phyloP scores from a whole-genome alignment of 768 basidiomycete genomes.

The Tulasnella sp. region DNA sequence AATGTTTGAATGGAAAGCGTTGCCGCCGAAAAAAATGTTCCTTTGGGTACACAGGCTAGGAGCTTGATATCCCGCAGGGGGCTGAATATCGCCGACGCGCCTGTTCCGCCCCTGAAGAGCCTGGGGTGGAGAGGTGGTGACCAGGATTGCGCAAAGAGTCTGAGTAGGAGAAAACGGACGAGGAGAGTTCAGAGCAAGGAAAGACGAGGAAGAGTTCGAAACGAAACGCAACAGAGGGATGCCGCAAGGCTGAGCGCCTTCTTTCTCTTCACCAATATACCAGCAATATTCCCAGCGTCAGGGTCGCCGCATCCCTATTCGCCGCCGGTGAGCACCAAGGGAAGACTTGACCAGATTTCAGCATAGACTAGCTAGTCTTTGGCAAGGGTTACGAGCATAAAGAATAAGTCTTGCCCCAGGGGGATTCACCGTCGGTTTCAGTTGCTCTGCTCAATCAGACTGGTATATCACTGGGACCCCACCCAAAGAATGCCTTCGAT shows the following conservation, averaged over 20 bases:
- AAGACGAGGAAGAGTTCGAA: not conserved
- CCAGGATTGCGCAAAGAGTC: not conserved
- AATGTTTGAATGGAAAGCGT: not conserved
- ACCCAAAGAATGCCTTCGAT: no score
- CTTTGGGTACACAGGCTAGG: not conserved
- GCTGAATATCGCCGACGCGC: not conserved
- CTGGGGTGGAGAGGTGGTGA: not conserved
- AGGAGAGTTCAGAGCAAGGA: not conserved
- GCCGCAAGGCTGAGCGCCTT: constrained; percentile 1
- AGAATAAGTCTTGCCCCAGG: no score
- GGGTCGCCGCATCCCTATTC: not conserved
- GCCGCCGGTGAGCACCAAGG: not conserved
- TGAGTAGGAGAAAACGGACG: not conserved
- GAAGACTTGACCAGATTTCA: not conserved
- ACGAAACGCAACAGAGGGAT: not conserved
- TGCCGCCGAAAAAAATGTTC: not conserved
- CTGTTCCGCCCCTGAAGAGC: not conserved
- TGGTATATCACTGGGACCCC: no score
- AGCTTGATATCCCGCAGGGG: not conserved
- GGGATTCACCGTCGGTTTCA: no score
- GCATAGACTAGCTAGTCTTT: not conserved
- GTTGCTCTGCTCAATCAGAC: no score
- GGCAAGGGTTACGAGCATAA: no score
- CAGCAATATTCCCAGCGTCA: not conserved
- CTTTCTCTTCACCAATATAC: not conserved